Base-by-base conservation (phyloP, 75 land plant species). In the Pinus tabuliformis region DNA sequence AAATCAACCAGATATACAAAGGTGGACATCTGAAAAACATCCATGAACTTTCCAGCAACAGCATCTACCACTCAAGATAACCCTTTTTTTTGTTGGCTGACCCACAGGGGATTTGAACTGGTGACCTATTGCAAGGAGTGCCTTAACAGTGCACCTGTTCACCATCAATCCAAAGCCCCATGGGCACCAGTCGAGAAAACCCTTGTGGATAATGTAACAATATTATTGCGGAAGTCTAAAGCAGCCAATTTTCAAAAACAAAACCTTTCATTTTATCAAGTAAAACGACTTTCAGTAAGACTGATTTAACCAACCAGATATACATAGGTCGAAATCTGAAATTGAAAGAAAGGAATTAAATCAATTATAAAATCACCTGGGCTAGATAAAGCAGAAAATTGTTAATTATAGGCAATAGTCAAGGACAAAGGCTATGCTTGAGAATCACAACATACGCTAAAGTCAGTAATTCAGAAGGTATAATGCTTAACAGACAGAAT, bases 251-350 rank as follows among this genome's bases (percentile, higher is more conserved):
- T 37, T 37, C 37, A 37, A 20, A 33, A 6, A 6, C 70, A 11
- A 65, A 37, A 17, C 20, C 17, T 22, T 33, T 33, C 30, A 13
- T 65, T 66, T 37, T 6, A 20, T 42, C 21, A 7, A 8, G 49
- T 21, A n/a, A n/a, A 8, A 30, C n/a, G 42, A n/a, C 8, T 36
- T 36, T 16, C 5, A 28, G 66, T 63, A 3, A 9, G 37, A 5
- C 5, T 63, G 14, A 26, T 26, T 26, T 30, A 63, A 63, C 26
- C 42, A 64, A 16, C 42, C 68, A 64, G 39, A 30, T 15, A 64
- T 64, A 64, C 17, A 36, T 17, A 33, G 68, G 68, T 17, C n/a
- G 42, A 15, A 64, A 65, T 75, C 20, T 39, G 49, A 73, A 78
- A 76, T 26, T 20, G 11, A 42, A 18, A n/a, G 28, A 4, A 15